Evolutionary conservation across 805 yeast genomes (phyloP).

Genomic region (Komagataella kurtzmanii): DNA sequence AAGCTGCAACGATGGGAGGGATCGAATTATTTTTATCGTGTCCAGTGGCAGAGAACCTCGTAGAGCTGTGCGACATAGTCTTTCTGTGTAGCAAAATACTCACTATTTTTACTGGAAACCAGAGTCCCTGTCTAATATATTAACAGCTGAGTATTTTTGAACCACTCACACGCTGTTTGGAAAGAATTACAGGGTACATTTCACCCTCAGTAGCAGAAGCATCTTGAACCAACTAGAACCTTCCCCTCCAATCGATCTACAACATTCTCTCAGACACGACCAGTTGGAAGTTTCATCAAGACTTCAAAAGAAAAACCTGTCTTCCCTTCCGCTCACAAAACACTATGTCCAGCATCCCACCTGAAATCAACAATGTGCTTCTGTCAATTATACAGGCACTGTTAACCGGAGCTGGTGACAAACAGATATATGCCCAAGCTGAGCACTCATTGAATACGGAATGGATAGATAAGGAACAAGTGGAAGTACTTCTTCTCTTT

Average conservation of each 20-base stretch:
- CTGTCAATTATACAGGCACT: neutral
- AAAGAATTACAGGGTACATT: no score
- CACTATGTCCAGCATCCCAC: neutral
- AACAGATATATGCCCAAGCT: conserved; percentile 25
- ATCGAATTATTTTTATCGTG: neutral
- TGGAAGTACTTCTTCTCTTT: conserved; percentile 60
- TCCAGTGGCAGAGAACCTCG: neutral
- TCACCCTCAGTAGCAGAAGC: no score
- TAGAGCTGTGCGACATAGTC: neutral
- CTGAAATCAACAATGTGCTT: neutral
- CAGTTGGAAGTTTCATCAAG: neutral
- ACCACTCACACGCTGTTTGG: no score
- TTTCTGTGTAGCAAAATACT: no score
- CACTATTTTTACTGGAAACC: no score
- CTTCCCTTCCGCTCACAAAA: neutral
- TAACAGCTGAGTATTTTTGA: no score
- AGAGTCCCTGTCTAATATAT: no score
- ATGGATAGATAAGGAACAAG: conserved; percentile 60
- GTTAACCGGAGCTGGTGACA: neutral
- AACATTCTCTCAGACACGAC: neutral
- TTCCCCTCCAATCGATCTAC: neutral
- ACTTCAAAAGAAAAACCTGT: neutral
- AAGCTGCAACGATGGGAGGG: neutral
- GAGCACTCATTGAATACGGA: conserved; percentile 59
- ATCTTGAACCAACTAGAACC: neutral